phyloP scores from a whole-genome alignment of 2,329 filamentous ascomycete genomes.

The Alternaria sp. region DNA sequence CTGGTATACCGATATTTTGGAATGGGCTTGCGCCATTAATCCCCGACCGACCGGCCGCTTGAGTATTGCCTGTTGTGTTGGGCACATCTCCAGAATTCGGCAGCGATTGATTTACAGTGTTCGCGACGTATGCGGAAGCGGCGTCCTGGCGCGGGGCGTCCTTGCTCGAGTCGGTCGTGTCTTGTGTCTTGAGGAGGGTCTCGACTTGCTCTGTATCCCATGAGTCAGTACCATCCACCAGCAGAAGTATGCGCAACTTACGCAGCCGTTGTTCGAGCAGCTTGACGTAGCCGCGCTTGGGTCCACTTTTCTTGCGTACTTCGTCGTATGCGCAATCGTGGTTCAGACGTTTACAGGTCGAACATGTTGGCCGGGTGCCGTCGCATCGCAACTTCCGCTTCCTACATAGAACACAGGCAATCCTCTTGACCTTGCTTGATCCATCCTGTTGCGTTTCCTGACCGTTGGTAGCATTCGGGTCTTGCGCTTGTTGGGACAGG shows the following conservation, averaged over 20 bases:
- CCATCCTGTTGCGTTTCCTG: conserved; percentile 55
- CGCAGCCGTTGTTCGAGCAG: conserved; percentile 89
- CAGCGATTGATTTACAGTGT: conserved; percentile 33
- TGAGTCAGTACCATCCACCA: conserved; percentile 14
- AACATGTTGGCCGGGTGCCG: conserved; percentile 81
- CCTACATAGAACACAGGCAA: conserved; percentile 92
- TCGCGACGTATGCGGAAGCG: conserved; percentile 42
- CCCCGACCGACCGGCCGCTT: conserved; percentile 17
- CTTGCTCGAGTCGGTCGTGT: conserved; percentile 52
- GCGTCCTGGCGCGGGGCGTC: conserved; percentile 31
- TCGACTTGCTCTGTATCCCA: conserved; percentile 80
- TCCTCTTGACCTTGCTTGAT: conserved; percentile 69
- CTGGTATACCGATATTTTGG: conserved; percentile 19
- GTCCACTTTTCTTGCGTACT: conserved; percentile 90
- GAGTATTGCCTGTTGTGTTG: conserved; percentile 16
- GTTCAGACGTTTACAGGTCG: conserved; percentile 83
- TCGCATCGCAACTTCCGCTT: conserved; percentile 93
- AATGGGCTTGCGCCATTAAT: conserved; percentile 27
- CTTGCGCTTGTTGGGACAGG: conserved; percentile 53
- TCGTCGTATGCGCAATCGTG: conserved; percentile 92
- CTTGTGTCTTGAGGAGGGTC: conserved; percentile 83
- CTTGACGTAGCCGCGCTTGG: conserved; percentile 94
- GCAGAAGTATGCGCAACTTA: conserved; percentile 56
- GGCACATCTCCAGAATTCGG: conserved; percentile 29
- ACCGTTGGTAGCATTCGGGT: conserved; percentile 46